Base-by-base conservation (phyloP, 345 rosid genomes). In the Populus davidiana region DNA sequence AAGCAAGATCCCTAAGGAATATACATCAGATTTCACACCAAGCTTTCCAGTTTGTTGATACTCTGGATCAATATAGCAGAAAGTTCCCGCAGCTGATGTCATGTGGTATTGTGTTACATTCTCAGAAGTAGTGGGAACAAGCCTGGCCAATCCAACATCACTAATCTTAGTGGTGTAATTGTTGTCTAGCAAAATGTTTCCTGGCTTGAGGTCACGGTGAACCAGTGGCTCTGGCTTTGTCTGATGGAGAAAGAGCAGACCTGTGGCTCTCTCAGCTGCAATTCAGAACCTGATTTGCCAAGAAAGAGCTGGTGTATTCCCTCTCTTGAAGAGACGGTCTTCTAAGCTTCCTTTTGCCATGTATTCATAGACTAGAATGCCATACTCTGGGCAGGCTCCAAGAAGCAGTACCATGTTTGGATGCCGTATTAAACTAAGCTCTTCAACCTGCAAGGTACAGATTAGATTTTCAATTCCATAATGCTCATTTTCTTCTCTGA, bases 321-420 rank as follows among this genome's bases (percentile, higher is more conserved):
- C 88, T 79, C 72, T 76, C 47, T 80, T 84, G 56, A 85, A 83
- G 47, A 93, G 91, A 75, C 93, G 75, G 62, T 95, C 99, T 0
- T 93, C 94, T 81, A 95, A 83, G 86, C 99, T 95, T 67, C 99
- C 99, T 35, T 87, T 92, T 20, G 88, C 94, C 99, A 95, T 90
- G 89, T 92, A 86, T 81, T 95, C 98, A 66, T 93, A 95, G 33
- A 93, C 97, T 76, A 95, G 85, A 63, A 91, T 83, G 4, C 98
- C 98, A 70, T 86, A 93, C 86, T 93, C 97, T 1, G 99, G 97
- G 79, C 98, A 93, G 56, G 99, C 99, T 75, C 99, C 99, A 62
- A 95, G 85, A 17, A 95, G 96, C 50, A 95, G 94, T 69, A 95
- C 97, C 98, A 95, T 95, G 84, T 92, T 90, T 1, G 98, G 98